phyloP scores from a whole-genome alignment of 345 rosid species.

The Eucalyptus brandiana region DNA sequence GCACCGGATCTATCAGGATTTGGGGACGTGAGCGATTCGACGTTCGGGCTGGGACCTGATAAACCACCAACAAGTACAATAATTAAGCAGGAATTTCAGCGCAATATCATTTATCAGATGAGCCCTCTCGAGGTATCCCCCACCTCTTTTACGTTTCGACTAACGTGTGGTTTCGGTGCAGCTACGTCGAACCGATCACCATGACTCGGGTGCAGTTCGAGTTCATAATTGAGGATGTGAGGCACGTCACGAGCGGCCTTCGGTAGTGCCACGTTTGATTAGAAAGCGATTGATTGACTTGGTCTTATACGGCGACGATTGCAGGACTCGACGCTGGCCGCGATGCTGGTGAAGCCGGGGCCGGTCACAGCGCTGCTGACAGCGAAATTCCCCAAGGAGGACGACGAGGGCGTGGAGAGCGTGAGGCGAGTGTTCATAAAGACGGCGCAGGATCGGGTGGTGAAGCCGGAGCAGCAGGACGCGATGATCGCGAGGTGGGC shows the following conservation, averaged over 20 bases:
- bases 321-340: slow-evolving; percentile 68
- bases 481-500: slow-evolving; percentile 72
- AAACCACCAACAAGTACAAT: slow-evolving; percentile 70
- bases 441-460: slow-evolving; percentile 46
- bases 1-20: slow-evolving; percentile 59
- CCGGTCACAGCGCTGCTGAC: slow-evolving; percentile 42
- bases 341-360: slow-evolving; percentile 67
- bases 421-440: slow-evolving; percentile 58
- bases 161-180: background rate
- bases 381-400: slow-evolving; percentile 21
- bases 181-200: background rate
- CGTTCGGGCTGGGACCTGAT: slow-evolving; percentile 56
- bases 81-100: slow-evolving; percentile 42
- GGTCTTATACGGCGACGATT: background rate
- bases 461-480: slow-evolving; percentile 72
- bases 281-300: background rate
- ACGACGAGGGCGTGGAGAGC: background rate
- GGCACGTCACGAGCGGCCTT: background rate
- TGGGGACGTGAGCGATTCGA: slow-evolving; percentile 61
- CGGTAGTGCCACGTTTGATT: background rate
- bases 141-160: background rate
- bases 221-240: background rate
- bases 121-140: slow-evolving; percentile 55
- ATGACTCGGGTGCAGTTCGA: background rate
- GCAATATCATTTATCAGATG: slow-evolving; percentile 51